Evolutionary conservation across 1,284 basidiomycete genomes (phyloP).

Genomic region (Ganoderma resinaceum): DNA sequence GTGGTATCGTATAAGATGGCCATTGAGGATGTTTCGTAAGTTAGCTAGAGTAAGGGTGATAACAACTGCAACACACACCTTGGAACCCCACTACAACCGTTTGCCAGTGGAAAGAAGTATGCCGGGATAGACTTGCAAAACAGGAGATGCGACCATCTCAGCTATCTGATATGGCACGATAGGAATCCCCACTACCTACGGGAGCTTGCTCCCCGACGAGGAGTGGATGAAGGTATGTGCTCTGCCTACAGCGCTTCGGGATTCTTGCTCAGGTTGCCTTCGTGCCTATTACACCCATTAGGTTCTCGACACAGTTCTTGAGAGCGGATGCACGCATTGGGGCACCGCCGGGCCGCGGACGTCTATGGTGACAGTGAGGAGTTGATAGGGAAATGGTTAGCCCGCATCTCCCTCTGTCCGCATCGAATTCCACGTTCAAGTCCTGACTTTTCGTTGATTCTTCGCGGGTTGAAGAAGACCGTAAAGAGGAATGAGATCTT

Average conservation of each 20-base stretch:
- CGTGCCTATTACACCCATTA: slow-evolving; percentile 9
- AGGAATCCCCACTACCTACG: slow-evolving; percentile 31
- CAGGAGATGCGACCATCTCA: slow-evolving; percentile 24
- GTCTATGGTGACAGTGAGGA: slow-evolving; percentile 40
- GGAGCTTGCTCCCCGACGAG: not conserved
- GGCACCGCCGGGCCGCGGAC: slow-evolving; percentile 43
- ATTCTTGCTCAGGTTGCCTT: not conserved
- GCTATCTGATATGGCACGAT: slow-evolving; percentile 39
- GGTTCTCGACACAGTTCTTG: slow-evolving; percentile 34
- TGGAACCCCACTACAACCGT: not conserved
- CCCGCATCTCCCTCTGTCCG: not conserved
- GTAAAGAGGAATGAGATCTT: slow-evolving; percentile 40
- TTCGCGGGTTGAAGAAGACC: slow-evolving; percentile 41
- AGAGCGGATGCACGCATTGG: slow-evolving; percentile 37
- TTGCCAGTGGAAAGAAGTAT: not conserved
- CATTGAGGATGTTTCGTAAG: not conserved
- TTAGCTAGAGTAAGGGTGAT: not conserved
- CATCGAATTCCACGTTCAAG: not conserved
- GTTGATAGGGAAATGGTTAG: slow-evolving; percentile 41
- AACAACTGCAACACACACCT: not conserved
- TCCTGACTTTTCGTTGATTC: not conserved
- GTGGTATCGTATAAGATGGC: not conserved
- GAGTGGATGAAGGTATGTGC: slow-evolving; percentile 20
- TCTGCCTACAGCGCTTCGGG: not conserved
- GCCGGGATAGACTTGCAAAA: not conserved